Conservation (phyloP, 768 basidiomycete species). For the Mycena galopus region DNA sequence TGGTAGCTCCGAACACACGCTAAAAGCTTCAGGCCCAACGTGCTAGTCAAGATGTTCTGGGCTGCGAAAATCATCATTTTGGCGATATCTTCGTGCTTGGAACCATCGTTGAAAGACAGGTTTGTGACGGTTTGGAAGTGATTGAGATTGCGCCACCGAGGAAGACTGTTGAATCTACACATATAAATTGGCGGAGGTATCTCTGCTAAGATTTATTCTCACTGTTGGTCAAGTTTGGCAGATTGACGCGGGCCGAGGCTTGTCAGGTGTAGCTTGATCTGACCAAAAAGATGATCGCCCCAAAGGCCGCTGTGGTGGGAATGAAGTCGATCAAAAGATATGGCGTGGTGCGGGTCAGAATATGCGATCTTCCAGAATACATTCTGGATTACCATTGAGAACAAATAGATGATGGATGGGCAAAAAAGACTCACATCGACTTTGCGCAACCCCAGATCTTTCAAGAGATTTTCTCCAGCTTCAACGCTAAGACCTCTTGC, state of each 20-base stretch:
- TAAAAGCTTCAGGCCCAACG: not conserved
- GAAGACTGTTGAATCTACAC: conserved; percentile 44
- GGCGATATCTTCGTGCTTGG: conserved; percentile 52
- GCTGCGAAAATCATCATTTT: conserved; percentile 48
- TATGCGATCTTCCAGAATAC: conserved; percentile 53
- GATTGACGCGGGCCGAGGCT: conserved; percentile 27
- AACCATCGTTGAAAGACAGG: conserved; percentile 49
- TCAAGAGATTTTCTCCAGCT: conserved; percentile 39
- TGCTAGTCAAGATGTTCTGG: conserved; percentile 34
- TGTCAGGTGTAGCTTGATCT: conserved; percentile 41
- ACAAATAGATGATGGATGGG: conserved; percentile 9
- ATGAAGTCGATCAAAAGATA: conserved; percentile 58
- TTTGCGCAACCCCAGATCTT: conserved; percentile 37
- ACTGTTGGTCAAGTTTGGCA: conserved; percentile 44
- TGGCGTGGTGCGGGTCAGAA: conserved; percentile 50
- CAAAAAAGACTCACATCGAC: conserved; percentile 43
- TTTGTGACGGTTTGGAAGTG: conserved; percentile 45
- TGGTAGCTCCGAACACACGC: not conserved
- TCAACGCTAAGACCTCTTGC: conserved; percentile 29
- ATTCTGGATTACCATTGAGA: conserved; percentile 45
- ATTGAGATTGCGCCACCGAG: conserved; percentile 50
- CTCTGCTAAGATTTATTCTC: conserved; percentile 22
- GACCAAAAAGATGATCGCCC: conserved; percentile 46
- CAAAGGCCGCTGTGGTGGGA: conserved; percentile 48
- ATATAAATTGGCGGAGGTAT: not conserved